These are phyloP conservation scores for Cylindrotheca closterium DNA, from an alignment of 108 stramenopile genomes.

Conservation along the genomic window DNA sequence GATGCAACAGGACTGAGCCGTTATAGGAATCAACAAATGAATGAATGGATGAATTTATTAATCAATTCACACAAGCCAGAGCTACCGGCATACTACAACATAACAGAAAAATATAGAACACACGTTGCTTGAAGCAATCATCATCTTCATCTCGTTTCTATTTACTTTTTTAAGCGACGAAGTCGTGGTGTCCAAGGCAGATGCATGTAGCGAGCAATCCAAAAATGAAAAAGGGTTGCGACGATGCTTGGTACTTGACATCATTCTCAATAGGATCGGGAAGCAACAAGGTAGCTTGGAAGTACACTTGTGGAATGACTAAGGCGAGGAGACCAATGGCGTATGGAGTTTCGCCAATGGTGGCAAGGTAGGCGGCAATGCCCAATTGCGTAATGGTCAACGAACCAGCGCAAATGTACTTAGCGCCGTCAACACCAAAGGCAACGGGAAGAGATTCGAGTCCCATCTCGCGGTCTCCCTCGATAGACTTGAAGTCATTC, in stretches of 20 bases:
- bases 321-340: constrained; percentile 76
- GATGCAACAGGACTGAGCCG: neutral
- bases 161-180: constrained; percentile 33
- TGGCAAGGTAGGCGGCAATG: constrained; percentile 88
- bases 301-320: constrained; percentile 90
- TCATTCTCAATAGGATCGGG: constrained; percentile 94
- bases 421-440: constrained; percentile 94
- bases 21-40: neutral
- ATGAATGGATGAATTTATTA: too few relatives aligned
- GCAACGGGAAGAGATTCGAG: constrained; percentile 93
- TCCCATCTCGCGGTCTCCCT: constrained; percentile 91
- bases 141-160: too few relatives aligned
- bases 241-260: constrained; percentile 92
- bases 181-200: constrained; percentile 91
- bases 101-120: too few relatives aligned
- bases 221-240: constrained; percentile 95
- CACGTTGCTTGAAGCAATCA: too few relatives aligned
- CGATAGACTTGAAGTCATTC: constrained; percentile 97
- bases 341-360: constrained; percentile 82
- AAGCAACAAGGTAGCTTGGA: constrained; percentile 89
- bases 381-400: constrained; percentile 90
- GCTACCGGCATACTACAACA: too few relatives aligned
- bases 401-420: constrained; percentile 89
- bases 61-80: too few relatives aligned
- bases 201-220: constrained; percentile 92